Evolutionary conservation across 257 asterid species (phyloP), one percentile per base, ranked within the genome.

Genomic region (Ilex aquifolium): DNA sequence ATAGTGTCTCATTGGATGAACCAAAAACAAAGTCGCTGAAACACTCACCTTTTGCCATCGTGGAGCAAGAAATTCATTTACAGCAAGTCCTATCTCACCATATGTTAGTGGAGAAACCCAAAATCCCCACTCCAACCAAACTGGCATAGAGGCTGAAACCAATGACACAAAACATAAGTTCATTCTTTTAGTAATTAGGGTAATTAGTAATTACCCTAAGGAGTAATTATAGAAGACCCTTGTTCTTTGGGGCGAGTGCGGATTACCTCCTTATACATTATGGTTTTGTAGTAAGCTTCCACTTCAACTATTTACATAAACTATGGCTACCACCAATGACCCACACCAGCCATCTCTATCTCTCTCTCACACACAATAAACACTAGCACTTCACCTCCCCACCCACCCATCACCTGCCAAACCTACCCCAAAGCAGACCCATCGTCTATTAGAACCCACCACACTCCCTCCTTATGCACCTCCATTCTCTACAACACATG

Each of bases 41-140:
- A 32, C 57, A 16, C 74, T 69, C 64, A 86, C 93, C 71, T 78
- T 74, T 77, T 82, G 88, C 95, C 95, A 82, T 56, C 92, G 58
- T 58, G 86, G 85, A 46, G 95, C 77, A 30, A 71, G 83, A 69
- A 87, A 87, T 72, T 87, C 95, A 68, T 84, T 87, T 10, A 77
- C 59, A 30, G 89, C 66, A 69, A 87, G 77, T 59, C 83, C 95
- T 59, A 84, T 78, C 83, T 82, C 87, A 48, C 92, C 95, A 64
- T 87, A 87, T 15, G 95, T 74, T 64, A 80, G 10, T 2, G 95
- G 95, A 65, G 87, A 82, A 65, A 80, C 56, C 95, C 95, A 87
- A 72, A 82, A 82, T 48, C 74, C 88, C 92, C 95, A 87, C 68
- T 69, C 70, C 60, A 87, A 72, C 95, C 88, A 87, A 71, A 10